Base-by-base conservation (phyloP, 2,329 filamentous ascomycete genomes). In the Fusarium setosum region DNA sequence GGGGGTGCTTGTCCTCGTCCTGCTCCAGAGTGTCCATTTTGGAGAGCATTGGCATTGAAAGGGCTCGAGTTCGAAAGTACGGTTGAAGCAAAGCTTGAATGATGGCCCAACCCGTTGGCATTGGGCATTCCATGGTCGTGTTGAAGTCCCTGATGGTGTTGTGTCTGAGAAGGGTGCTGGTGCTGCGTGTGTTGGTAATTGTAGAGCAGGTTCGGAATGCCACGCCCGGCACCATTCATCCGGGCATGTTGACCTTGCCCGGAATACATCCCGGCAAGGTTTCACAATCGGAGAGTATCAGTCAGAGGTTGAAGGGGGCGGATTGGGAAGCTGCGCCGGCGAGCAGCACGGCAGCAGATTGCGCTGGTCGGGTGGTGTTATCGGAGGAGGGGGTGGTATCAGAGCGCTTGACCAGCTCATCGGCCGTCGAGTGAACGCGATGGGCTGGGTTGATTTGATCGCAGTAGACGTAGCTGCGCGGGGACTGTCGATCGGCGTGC, bases 191-290 rank as follows among this genome's bases (percentile, higher is more conserved):
- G 88, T 66, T 90, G 88, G 71, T 87, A 92, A 74, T 87, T 89
- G 80, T 92, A 92, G 73, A 90, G 84, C 81, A 93, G 83, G 65
- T 83, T 84, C 24, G 86, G 85, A 65, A 88, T 88, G 72, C 90
- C 91, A 66, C 78, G 76, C 29, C 78, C 78, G 62, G 75, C 76
- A 80, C 78, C 78, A 74, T 93, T 94, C 79, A 93, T 86, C 80
- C 92, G 89, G 80, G 86, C 87, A 81, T 90, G 90, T 76, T 93
- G 91, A 76, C 88, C 88, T 80, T 90, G 89, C 76, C 65, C 65
- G 57, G 88, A 88, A 83, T 90, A 94, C 91, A 94, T 94, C 77
- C 84, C 84, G 78, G 68, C 53, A 69, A 61, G 61, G 53, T 67
- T 55, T 61, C 58, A 56, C 47, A 55, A 55, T 60, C 53, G 57